Evolutionary conservation across 2,329 filamentous ascomycete species (phyloP).

Genomic region (Botrytis elliptica): DNA sequence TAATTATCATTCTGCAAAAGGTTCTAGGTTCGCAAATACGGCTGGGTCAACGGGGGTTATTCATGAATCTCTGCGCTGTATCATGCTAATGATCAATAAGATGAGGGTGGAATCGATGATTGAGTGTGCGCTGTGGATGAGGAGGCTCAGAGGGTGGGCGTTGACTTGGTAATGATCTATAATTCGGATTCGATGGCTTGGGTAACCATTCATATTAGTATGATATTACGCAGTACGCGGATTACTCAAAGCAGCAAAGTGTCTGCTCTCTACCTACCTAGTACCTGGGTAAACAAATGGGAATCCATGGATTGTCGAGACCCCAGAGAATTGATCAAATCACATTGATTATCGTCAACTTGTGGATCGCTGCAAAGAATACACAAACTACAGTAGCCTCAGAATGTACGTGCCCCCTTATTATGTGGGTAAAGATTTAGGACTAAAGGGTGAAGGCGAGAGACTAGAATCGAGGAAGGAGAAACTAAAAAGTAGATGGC

Average conservation of each 20-base stretch:
- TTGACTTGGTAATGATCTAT: not conserved
- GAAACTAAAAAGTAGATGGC: not conserved
- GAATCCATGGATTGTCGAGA: not conserved
- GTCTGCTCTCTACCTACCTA: not conserved
- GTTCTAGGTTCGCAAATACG: not conserved
- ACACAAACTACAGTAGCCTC: not conserved
- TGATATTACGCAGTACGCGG: not conserved
- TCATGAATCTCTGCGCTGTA: not conserved
- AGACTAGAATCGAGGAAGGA: not conserved
- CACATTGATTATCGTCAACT: not conserved
- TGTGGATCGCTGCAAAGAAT: constrained; percentile 11
- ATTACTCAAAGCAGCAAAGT: not conserved
- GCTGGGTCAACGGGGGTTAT: not conserved
- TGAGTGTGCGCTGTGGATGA: not conserved
- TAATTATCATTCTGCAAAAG: not conserved
- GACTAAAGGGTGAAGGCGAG: not conserved
- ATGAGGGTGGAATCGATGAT: not conserved
- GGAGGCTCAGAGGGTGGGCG: not conserved
- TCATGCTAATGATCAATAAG: no score
- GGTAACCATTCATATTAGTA: not conserved
- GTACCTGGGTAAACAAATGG: not conserved
- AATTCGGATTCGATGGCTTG: not conserved
- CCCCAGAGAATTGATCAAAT: not conserved
- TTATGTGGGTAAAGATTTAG: not conserved
- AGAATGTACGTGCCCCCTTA: constrained; percentile 6